Base-by-base conservation (phyloP, 768 basidiomycete species). In the Leccinum arenicola region DNA sequence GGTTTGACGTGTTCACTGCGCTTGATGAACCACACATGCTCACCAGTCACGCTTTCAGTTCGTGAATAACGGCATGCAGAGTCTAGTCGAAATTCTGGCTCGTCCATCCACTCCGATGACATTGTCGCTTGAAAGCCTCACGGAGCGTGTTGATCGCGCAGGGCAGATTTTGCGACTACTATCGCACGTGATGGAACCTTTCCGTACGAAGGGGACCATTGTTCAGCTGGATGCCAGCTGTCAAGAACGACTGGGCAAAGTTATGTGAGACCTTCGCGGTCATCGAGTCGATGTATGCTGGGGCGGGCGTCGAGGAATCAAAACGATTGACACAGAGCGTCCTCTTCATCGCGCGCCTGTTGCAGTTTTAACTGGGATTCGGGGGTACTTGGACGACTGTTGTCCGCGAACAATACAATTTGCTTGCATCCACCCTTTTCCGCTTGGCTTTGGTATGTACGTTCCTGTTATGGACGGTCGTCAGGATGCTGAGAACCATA, bases 301-400 rank as follows among this genome's bases (percentile, higher is more conserved):
- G 64, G 17, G 55, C 67, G 4, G 55, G 52, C 21, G 60, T 72
- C 33, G 68, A 65, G 15, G 55, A 64, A 6, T 66, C 53, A 57
- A 68, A n/a, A 66, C 69, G 62, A 9, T 57, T 76, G 17, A 76
- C 79, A 1, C 75, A 81, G 48, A 74, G 76, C 12, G 72, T 83
- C 27, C 76, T 88, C 23, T 78, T 91, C 35, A 71, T 91, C 27
- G 80, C 83, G 3, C 84, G 90, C 3, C 73, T 92, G 15, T 64
- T 91, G 23, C 90, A 93, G 65, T 92, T 92, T 60, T 79, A 84
- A 67, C 76, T 92, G 8, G 84, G 87, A 23, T 87, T 91, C 65
- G 79, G 78, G n/a, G 79, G 77, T 11, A 68, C 70, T 6, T 90
- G 87, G 86, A 83, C 82, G 3, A 60, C 75, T 3, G 77, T 73